Evolutionary conservation across 169 alveolate species (phyloP).

Genomic region (Plasmodium blacklocki): DNA sequence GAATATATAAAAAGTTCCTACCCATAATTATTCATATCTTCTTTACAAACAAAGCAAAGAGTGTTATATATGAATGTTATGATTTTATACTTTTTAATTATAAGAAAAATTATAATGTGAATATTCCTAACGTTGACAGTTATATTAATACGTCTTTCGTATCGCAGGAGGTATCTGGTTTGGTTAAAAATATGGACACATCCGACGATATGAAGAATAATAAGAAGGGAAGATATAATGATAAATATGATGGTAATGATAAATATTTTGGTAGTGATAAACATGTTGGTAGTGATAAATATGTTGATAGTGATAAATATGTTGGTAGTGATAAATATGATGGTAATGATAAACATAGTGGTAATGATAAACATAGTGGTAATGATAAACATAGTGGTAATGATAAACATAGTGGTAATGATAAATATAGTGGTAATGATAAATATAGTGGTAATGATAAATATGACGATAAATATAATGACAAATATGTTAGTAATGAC

Average conservation of each 20-base stretch:
- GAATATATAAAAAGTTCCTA: slow-evolving; percentile 56
- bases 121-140: background rate
- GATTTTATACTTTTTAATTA: slow-evolving; percentile 46
- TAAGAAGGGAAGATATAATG: background rate
- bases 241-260: background rate
- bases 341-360: no score
- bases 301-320: no score
- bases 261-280: no score
- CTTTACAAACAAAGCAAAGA: slow-evolving; percentile 56
- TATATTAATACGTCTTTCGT: background rate
- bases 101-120: slow-evolving; percentile 5
- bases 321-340: no score
- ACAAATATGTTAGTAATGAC: no score
- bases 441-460: no score
- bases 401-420: no score
- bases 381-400: no score
- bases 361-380: no score
- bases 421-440: no score
- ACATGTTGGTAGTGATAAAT: no score
- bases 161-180: background rate
- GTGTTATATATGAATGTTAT: slow-evolving; percentile 43
- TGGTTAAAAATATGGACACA: background rate
- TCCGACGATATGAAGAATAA: background rate
- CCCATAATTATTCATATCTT: slow-evolving; percentile 40
- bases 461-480: no score